Conservation (phyloP, 257 asterid species). For the Leptodermis oblonga region DNA sequence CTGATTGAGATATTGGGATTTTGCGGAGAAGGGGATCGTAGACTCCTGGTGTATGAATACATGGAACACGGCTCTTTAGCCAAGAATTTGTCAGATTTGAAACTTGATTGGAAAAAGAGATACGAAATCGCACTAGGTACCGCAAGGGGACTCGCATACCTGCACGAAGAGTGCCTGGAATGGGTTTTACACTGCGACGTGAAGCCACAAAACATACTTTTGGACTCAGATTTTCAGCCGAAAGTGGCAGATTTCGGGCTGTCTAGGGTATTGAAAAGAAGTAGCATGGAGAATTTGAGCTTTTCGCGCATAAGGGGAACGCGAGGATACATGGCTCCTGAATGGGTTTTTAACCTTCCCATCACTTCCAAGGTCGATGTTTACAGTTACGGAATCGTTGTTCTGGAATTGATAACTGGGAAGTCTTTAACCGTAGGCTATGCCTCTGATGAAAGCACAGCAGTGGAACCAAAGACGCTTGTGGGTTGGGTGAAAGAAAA, state of each 20-base stretch:
- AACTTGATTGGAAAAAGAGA: constrained; percentile 34
- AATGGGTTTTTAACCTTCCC: constrained; percentile 38
- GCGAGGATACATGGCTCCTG: constrained; percentile 44
- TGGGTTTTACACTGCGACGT: constrained; percentile 48
- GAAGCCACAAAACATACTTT: constrained; percentile 24
- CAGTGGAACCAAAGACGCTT: constrained; percentile 17
- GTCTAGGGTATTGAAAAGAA: constrained; percentile 22
- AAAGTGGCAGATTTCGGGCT: constrained; percentile 48
- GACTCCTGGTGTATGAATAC: constrained; percentile 37
- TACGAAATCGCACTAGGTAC: constrained; percentile 32
- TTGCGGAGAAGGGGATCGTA: constrained; percentile 32
- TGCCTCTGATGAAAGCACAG: neutral
- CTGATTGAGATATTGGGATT: constrained; percentile 29
- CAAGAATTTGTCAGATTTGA: constrained; percentile 17
- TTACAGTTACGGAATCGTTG: constrained; percentile 40
- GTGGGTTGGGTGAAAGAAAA: constrained; percentile 30
- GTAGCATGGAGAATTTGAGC: neutral
- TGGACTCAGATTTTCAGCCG: constrained; percentile 27
- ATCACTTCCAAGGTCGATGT: constrained; percentile 46
- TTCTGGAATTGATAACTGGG: constrained; percentile 37
- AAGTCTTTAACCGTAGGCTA: neutral
- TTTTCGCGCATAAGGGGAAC: constrained; percentile 37
- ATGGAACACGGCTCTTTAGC: constrained; percentile 33
- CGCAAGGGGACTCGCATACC: constrained; percentile 40
- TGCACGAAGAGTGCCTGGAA: constrained; percentile 49